These are phyloP conservation scores for Nepenthes mirabilis DNA, from an alignment of 148 eudicot species.

Conservation along the genomic window DNA sequence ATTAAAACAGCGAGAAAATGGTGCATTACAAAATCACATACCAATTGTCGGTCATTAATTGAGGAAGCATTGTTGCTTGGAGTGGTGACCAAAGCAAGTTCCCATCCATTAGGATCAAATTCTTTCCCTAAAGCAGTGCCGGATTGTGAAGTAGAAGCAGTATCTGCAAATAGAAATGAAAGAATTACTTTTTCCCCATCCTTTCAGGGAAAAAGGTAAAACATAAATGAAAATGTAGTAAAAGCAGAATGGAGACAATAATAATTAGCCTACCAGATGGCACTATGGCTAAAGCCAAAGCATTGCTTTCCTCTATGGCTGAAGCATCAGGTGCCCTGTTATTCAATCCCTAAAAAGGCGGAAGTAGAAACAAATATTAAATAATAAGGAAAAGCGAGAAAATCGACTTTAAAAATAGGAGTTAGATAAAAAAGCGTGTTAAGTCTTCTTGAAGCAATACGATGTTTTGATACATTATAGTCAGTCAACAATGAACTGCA, in stretches of 20 bases:
- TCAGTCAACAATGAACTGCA: no score
- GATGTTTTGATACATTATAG: no score
- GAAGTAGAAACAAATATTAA: neutral
- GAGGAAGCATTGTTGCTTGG: constrained; percentile 71
- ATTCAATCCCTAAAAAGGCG: constrained; percentile 54
- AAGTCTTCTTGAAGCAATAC: no score
- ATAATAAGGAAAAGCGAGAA: neutral
- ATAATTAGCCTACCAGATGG: constrained; percentile 41
- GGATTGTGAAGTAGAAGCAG: constrained; percentile 32
- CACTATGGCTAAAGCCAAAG: constrained; percentile 84
- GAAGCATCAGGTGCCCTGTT: constrained; percentile 44
- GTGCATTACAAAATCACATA: constrained; percentile 14
- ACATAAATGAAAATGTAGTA: neutral
- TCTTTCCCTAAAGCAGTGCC: constrained; percentile 35
- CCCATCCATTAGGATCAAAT: constrained; percentile 94
- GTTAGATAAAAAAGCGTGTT: neutral
- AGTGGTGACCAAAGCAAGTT: constrained; percentile 85
- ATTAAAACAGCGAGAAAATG: neutral
- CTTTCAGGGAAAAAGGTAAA: neutral
- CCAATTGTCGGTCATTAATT: constrained; percentile 72
- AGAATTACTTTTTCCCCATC: neutral
- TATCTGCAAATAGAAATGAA: constrained; percentile 17
- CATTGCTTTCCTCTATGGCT: constrained; percentile 83
- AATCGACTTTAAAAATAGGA: neutral
- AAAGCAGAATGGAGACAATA: neutral